These are phyloP conservation scores for Kwoniella pini DNA, from an alignment of 768 basidiomycete species.

Conservation along the genomic window DNA sequence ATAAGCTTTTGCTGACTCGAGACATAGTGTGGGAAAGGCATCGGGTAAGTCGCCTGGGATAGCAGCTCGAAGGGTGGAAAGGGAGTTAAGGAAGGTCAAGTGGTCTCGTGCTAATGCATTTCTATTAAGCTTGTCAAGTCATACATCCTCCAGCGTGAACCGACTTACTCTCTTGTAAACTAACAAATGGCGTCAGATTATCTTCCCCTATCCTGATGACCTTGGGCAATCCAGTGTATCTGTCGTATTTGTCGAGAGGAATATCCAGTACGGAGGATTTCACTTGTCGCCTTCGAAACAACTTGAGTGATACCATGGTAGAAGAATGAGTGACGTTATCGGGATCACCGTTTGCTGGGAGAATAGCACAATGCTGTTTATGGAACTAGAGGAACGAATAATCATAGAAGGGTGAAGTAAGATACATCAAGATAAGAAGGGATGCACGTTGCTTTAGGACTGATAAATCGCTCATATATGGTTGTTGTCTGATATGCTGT, in stretches of 20 bases:
- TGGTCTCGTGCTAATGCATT: conserved; percentile 3
- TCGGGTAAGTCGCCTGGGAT: not conserved
- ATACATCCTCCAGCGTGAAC: not conserved
- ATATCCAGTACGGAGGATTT: conserved; percentile 4
- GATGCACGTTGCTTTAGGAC: too few species aligned
- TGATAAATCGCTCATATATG: too few species aligned
- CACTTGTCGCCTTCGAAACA: conserved; percentile 6
- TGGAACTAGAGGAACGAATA: too few species aligned
- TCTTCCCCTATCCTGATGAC: conserved; percentile 1
- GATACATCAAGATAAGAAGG: too few species aligned
- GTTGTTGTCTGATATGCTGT: too few species aligned
- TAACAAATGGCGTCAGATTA: not conserved
- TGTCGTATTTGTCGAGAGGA: conserved; percentile 4
- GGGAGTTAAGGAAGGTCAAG: conserved; percentile 4
- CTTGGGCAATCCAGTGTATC: not conserved
- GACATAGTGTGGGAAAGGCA: not conserved
- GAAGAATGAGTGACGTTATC: too few species aligned
- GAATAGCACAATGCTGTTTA: not conserved
- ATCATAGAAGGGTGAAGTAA: too few species aligned
- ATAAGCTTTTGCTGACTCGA: conserved; percentile 3
- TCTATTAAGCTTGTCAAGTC: not conserved
- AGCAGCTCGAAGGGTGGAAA: not conserved
- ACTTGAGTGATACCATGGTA: conserved; percentile 10
- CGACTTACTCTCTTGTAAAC: conserved; percentile 14
- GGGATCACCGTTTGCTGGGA: too few species aligned